Evolutionary conservation across 1,284 basidiomycete genomes (phyloP).

Genomic region (Papiliotrema laurentii): DNA sequence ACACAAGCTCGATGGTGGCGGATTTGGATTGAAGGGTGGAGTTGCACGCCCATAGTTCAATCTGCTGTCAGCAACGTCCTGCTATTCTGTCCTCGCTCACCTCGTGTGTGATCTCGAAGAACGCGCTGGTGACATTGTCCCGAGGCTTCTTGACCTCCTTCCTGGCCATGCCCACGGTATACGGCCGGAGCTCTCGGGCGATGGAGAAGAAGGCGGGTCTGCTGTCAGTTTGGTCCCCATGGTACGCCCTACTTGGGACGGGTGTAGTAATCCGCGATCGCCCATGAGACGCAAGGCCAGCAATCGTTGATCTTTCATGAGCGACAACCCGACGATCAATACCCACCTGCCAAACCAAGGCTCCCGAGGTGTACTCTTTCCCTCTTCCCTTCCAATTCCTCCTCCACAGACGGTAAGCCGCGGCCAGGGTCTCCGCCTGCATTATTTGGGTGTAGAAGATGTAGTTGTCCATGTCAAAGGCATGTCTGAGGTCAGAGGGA

Average conservation of each 20-base stretch:
- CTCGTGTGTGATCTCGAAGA: conserved; percentile 59
- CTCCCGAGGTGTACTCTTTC: conserved; percentile 66
- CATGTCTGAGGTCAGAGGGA: conserved; percentile 48
- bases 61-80: conserved; percentile 20
- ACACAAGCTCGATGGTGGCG: conserved; percentile 61
- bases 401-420: conserved; percentile 71
- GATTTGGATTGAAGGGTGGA: conserved; percentile 59
- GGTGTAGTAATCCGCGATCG: conserved; percentile 71
- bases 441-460: conserved; percentile 76
- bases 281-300: conserved; percentile 76
- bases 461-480: conserved; percentile 80
- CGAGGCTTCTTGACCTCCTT: conserved; percentile 61
- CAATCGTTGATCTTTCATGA: conserved; percentile 65
- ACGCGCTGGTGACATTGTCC: conserved; percentile 60
- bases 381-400: conserved; percentile 69
- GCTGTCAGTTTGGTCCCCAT: conserved; percentile 22
- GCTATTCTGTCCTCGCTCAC: conserved; percentile 10
- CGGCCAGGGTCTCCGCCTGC: conserved; percentile 71
- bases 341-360: conserved; percentile 70
- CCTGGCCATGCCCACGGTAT: conserved; percentile 67
- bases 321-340: neutral
- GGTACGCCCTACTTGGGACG: conserved; percentile 45
- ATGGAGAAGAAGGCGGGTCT: conserved; percentile 71
- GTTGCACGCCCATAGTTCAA: conserved; percentile 82
- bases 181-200: conserved; percentile 63